phyloP scores from a whole-genome alignment of 768 basidiomycete genomes.

The Kwoniella bestiolae region DNA sequence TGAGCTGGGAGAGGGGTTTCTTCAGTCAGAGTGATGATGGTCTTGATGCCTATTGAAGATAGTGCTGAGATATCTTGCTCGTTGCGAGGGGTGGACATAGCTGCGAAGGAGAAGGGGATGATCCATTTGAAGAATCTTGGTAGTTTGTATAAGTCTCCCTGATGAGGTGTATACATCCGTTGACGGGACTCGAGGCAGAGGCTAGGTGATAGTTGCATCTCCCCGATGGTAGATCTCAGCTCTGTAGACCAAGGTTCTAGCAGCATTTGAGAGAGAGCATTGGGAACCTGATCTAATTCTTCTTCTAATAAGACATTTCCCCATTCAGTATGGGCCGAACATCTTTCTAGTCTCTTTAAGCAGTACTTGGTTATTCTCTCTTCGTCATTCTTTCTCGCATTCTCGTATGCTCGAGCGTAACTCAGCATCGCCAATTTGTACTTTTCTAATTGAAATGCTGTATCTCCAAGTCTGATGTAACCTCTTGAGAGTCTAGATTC shows the following conservation, averaged over 20 bases:
- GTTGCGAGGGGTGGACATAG: conserved; percentile 3
- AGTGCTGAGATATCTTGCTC: neutral
- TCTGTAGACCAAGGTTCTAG: neutral
- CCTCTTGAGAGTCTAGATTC: neutral
- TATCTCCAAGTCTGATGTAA: neutral
- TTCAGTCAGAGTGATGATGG: neutral
- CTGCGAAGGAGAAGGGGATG: neutral
- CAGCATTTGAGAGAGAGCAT: neutral
- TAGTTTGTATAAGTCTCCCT: neutral
- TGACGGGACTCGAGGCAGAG: neutral
- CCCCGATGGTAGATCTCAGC: neutral
- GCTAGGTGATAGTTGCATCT: neutral
- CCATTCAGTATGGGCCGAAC: neutral
- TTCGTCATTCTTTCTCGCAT: neutral
- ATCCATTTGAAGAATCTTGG: conserved; percentile 2
- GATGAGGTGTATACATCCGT: neutral
- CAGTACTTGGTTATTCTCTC: neutral
- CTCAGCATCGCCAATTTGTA: conserved; percentile 2
- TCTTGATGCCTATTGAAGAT: neutral
- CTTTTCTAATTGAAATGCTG: neutral
- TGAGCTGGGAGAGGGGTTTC: neutral
- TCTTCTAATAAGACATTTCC: neutral
- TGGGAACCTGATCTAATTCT: neutral
- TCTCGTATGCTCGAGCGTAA: neutral
- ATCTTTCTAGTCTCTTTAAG: neutral